Conservation (phyloP, 139 green algal species). For the Volvox africanus region DNA sequence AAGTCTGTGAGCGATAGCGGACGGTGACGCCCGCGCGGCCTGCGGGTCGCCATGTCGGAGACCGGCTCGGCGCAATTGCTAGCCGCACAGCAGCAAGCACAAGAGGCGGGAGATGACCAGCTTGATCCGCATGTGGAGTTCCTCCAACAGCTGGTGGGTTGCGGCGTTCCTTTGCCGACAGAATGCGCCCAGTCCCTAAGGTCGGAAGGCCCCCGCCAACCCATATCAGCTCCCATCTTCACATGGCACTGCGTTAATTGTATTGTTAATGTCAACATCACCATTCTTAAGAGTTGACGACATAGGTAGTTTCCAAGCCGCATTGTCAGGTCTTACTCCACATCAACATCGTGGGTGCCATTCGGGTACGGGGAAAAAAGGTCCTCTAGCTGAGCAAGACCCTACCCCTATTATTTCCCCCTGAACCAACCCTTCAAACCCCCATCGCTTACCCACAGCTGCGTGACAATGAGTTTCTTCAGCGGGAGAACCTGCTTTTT, state of each 20-base stretch:
- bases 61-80: not conserved
- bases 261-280: no score
- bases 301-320: no score
- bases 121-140: constrained; percentile 53
- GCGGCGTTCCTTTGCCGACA: no score
- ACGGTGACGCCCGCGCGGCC: constrained; percentile 39
- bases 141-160: constrained; percentile 52
- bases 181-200: no score
- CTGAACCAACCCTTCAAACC: not conserved
- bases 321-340: no score
- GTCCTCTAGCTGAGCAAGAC: no score
- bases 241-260: no score
- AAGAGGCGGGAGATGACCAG: constrained; percentile 14
- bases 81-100: not conserved
- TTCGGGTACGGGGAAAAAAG: no score
- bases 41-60: constrained; percentile 23
- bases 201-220: no score
- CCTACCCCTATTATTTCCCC: not conserved
- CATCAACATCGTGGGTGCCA: no score
- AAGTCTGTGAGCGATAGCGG: not conserved
- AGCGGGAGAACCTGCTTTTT: constrained; percentile 70
- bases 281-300: no score
- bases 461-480: constrained; percentile 71
- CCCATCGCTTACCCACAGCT: constrained; percentile 46
- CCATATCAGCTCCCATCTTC: no score